Evolutionary conservation across 2,329 filamentous ascomycete genomes (phyloP).

Genomic region (Xylariomycetidae sp.): DNA sequence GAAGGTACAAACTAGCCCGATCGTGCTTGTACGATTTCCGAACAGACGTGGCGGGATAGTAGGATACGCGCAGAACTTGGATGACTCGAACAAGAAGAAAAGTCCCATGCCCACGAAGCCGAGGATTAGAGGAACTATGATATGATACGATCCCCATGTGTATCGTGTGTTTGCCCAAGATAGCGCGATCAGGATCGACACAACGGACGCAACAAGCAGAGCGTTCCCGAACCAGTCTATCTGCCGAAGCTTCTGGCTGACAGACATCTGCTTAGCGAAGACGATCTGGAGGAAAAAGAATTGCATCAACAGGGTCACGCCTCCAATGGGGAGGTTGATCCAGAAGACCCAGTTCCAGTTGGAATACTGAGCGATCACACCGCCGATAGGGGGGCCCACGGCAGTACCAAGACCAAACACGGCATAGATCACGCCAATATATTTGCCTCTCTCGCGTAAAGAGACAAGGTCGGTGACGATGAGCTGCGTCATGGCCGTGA

Average conservation of each 20-base stretch:
- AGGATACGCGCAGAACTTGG: constrained; percentile 8
- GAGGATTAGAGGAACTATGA: constrained; percentile 35
- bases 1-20: constrained; percentile 11
- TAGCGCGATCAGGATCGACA: constrained; percentile 33
- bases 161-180: constrained; percentile 33
- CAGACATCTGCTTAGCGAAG: constrained; percentile 11
- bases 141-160: constrained; percentile 30
- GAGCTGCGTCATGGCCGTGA: constrained; percentile 37
- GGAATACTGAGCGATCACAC: constrained; percentile 14
- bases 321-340: constrained; percentile 28
- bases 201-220: constrained; percentile 29
- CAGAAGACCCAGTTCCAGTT: constrained; percentile 24
- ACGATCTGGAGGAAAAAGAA: constrained; percentile 31
- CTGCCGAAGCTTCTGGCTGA: constrained; percentile 15
- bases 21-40: not conserved
- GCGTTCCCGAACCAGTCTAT: constrained; percentile 35
- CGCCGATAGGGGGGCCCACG: constrained; percentile 14
- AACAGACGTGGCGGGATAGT: not conserved
- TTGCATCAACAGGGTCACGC: constrained; percentile 22
- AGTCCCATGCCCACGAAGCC: constrained; percentile 31
- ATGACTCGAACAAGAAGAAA: constrained; percentile 30
- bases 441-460: constrained; percentile 39
- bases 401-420: constrained; percentile 16
- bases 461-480: constrained; percentile 46
- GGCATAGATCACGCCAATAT: constrained; percentile 22